Evolutionary conservation across 2,329 filamentous ascomycete species (phyloP), one percentile per base, ranked within the genome.

Genomic region (Paradendryphiella salina): DNA sequence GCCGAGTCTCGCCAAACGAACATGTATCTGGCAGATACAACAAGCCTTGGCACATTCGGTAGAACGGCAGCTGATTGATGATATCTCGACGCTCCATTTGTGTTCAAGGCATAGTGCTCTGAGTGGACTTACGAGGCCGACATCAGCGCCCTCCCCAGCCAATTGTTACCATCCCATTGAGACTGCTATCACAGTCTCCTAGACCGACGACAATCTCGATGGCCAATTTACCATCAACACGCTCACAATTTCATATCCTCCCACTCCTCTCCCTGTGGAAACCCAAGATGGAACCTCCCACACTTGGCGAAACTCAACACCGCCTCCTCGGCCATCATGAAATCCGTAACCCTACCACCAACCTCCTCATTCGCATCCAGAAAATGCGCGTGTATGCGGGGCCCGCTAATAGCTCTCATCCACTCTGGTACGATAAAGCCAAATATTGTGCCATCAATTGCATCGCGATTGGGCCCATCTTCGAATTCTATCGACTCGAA

Each of bases 241-340:
- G n/a, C 17, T 46, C 18, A 52, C n/a, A 48, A 6, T 20, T 53
- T 57, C 21, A 76, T 50, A 44, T 66, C 60, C 50, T 77, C 73
- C 62, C 71, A 77, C 40, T 73, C 69, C 3, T 71, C 69, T 36
- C 72, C 74, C 38, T 73, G 70, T 18, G 75, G 73, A 36, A 77
- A 75, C 0, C 74, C 74, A 21, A 77, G 52, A 61, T 76, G 75
- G 48, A 76, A 75, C 31, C 74, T 64, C 10, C 73, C 75, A 36
- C 72, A 75, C 47, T 73, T 75, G 2, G 72, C 70, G 64, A 70
- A 76, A 32, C 69, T 66, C 45, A 77, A 49, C 14, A 52, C 62
- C 9, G 63, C 70, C 17, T 66, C 70, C 3, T 69, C 67, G 0
- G 56, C 65, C 29, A 68, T 71, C 50, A 70, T 70, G 45, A 77